A percentile compares a stretch with the other conserved stretches of the same genome.
These are phyloP conservation scores for Wickerhamiella cacticola DNA, from an alignment of 805 yeast species.

Conservation along the genomic window DNA sequence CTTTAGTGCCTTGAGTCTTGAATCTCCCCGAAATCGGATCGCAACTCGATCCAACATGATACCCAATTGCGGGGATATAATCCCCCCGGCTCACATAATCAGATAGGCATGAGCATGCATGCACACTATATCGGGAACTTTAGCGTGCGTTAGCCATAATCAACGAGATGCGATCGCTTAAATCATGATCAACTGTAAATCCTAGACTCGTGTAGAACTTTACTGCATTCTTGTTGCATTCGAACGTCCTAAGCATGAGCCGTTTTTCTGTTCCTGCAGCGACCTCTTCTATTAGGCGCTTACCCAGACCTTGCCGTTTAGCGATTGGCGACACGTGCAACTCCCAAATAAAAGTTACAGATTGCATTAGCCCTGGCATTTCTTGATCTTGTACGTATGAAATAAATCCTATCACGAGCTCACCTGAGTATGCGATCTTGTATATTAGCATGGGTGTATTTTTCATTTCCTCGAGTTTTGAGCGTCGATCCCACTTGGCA, in stretches of 20 bases:
- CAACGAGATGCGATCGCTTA: neutral
- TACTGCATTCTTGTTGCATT: slow-evolving; percentile 20
- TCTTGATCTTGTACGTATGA: slow-evolving; percentile 17
- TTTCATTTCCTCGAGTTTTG: slow-evolving; percentile 23
- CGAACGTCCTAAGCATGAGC: slow-evolving; percentile 22
- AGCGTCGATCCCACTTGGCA: slow-evolving; percentile 22
- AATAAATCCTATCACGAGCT: slow-evolving; percentile 18
- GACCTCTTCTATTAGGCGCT: slow-evolving; percentile 16
- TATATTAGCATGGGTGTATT: slow-evolving; percentile 18
- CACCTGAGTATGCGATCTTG: slow-evolving; percentile 9
- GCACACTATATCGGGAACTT: neutral
- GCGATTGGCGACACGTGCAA: slow-evolving; percentile 20
- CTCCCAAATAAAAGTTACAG: slow-evolving; percentile 23
- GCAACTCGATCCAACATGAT: neutral
- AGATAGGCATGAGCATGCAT: neutral
- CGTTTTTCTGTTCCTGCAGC: slow-evolving; percentile 9
- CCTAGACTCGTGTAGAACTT: slow-evolving; percentile 21
- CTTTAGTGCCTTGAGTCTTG: too few species aligned
- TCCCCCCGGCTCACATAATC: slow-evolving; percentile 1
- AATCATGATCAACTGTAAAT: slow-evolving; percentile 7
- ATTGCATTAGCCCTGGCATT: neutral
- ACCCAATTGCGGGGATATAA: neutral
- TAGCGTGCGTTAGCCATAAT: neutral
- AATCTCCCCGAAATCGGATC: too few species aligned
- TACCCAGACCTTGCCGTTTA: slow-evolving; percentile 22